These are phyloP conservation scores for Chloropicon primus DNA, from an alignment of 139 green algal species.

Conservation along the genomic window DNA sequence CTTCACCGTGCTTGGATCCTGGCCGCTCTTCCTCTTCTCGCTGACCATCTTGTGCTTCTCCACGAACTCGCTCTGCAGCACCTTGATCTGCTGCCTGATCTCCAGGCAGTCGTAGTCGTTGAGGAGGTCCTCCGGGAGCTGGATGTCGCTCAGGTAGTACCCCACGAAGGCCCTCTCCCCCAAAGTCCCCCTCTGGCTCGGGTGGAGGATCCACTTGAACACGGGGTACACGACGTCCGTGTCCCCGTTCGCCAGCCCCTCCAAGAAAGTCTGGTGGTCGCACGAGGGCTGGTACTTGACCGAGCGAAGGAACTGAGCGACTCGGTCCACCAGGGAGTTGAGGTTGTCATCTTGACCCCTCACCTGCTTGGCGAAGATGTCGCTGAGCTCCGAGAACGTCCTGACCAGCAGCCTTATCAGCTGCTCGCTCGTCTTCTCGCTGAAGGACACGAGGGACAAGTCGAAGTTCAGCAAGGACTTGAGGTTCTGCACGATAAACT, in stretches of 20 bases:
- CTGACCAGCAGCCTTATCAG: neutral
- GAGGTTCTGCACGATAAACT: neutral
- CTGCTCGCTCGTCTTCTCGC: neutral
- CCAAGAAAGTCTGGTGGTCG: neutral
- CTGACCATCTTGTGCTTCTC: conserved; percentile 11
- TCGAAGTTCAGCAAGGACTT: neutral
- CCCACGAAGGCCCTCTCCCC: conserved; percentile 16
- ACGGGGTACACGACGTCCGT: conserved; percentile 1
- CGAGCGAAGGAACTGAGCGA: neutral
- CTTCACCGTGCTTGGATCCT: conserved; percentile 3
- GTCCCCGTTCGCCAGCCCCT: neutral
- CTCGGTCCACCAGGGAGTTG: neutral
- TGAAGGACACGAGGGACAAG: neutral
- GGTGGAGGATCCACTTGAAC: conserved; percentile 2
- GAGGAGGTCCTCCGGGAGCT: conserved; percentile 13
- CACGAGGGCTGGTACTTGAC: neutral
- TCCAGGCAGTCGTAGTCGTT: conserved; percentile 6
- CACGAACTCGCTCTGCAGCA: conserved; percentile 13
- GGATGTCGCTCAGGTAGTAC: conserved; percentile 10
- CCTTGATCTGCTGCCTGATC: neutral
- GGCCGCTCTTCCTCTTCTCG: neutral
- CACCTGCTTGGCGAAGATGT: neutral
- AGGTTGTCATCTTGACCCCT: neutral
- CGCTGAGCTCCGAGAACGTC: neutral
- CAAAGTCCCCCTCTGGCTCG: conserved; percentile 1